These are phyloP conservation scores for Saitozyma podzolica DNA, from an alignment of 768 basidiomycete genomes.

Conservation along the genomic window DNA sequence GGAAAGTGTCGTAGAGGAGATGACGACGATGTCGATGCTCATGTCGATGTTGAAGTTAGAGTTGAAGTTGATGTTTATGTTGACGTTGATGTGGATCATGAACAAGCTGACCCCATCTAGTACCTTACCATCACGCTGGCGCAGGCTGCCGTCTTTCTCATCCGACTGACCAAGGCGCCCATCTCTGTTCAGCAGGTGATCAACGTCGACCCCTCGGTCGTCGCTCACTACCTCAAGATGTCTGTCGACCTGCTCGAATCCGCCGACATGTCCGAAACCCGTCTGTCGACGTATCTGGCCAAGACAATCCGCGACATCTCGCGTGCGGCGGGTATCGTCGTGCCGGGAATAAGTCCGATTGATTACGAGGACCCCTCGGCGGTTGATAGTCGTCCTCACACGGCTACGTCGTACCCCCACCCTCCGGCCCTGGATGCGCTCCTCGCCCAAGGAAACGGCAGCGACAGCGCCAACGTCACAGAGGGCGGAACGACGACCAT, in stretches of 20 bases:
- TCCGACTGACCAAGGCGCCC: constrained; percentile 28
- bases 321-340: constrained; percentile 25
- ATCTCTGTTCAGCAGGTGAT: constrained; percentile 12
- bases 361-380: neutral
- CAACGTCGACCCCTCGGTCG: constrained; percentile 30
- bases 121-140: constrained; percentile 29
- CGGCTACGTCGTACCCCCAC: neutral
- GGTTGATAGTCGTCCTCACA: neutral
- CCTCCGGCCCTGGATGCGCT: neutral
- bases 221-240: constrained; percentile 39
- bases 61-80: too few relatives aligned
- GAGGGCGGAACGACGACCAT: neutral
- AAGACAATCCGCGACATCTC: constrained; percentile 37
- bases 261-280: constrained; percentile 34
- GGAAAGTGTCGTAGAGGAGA: too few relatives aligned
- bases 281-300: constrained; percentile 32
- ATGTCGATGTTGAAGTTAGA: too few relatives aligned
- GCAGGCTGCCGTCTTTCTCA: constrained; percentile 25
- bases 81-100: too few relatives aligned
- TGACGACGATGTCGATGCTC: too few relatives aligned
- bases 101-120: constrained; percentile 4
- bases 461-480: neutral
- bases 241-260: constrained; percentile 28
- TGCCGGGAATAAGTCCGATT: neutral
- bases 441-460: neutral